Evolutionary conservation across 1,284 basidiomycete genomes (phyloP).

Genomic region (Mycosarcoma mackinlayi): DNA sequence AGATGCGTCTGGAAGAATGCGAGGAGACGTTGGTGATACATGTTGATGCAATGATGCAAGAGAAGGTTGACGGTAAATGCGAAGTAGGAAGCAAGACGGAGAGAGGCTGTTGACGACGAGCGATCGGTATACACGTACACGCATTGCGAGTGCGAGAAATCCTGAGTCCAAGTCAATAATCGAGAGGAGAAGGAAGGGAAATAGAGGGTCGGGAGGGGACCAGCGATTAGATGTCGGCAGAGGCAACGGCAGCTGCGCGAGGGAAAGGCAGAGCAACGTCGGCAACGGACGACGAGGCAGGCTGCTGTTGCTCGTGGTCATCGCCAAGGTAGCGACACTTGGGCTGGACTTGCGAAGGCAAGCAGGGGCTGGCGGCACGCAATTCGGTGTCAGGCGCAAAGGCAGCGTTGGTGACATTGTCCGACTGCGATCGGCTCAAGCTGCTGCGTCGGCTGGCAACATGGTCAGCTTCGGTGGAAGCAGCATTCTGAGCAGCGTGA

Average conservation of each 20-base stretch:
- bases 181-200: not conserved
- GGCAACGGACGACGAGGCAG: not conserved
- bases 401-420: constrained; percentile 45
- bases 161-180: constrained; percentile 14
- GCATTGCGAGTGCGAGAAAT: constrained; percentile 7
- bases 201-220: not conserved
- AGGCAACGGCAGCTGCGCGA: constrained; percentile 12
- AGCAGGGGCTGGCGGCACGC: constrained; percentile 35
- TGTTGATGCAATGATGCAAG: constrained; percentile 35
- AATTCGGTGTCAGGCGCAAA: constrained; percentile 40
- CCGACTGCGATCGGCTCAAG: constrained; percentile 43
- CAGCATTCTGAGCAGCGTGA: constrained; percentile 9
- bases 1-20: constrained; percentile 22
- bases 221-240: constrained; percentile 21
- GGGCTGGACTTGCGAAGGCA: constrained; percentile 37
- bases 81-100: not conserved
- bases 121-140: constrained; percentile 28
- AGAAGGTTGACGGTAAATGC: constrained; percentile 7
- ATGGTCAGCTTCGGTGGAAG: constrained; percentile 1
- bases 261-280: constrained; percentile 35
- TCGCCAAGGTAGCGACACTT: constrained; percentile 31
- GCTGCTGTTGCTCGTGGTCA: constrained; percentile 7
- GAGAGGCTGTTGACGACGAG: constrained; percentile 3
- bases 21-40: constrained; percentile 37
- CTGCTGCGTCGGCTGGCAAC: constrained; percentile 23